These are phyloP conservation scores for Ilyonectria mors-panacis DNA, from an alignment of 2,329 filamentous ascomycete species.

Conservation along the genomic window DNA sequence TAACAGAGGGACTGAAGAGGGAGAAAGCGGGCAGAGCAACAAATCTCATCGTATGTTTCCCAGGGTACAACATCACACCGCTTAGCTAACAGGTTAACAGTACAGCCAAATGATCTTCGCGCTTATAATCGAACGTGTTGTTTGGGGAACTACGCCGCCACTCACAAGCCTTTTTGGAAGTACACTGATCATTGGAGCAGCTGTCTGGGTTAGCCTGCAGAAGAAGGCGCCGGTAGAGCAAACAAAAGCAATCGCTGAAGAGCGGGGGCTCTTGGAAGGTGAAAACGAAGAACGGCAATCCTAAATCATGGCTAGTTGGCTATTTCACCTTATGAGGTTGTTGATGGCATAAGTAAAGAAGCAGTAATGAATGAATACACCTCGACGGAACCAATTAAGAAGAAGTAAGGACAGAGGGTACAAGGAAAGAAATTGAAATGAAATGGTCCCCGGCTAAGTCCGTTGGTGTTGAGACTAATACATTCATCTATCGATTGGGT, in stretches of 20 bases:
- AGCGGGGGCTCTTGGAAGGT: conserved; percentile 49
- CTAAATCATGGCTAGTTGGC: no score
- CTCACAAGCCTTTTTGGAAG: conserved; percentile 57
- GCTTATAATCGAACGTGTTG: conserved; percentile 56
- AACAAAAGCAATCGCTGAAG: conserved; percentile 47
- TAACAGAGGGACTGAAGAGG: conserved; percentile 80
- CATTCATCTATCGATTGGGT: no score
- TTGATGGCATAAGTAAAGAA: no score
- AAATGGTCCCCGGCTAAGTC: no score
- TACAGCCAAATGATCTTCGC: conserved; percentile 54
- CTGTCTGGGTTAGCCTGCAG: conserved; percentile 60
- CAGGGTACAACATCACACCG: rapidly evolving
- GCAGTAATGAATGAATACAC: no score
- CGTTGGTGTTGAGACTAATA: no score
- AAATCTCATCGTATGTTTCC: conserved; percentile 49
- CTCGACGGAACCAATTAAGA: no score
- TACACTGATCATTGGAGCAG: conserved; percentile 57
- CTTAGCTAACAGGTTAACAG: conserved; percentile 45
- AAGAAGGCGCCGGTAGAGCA: conserved; percentile 51
- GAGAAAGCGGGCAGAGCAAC: conserved; percentile 66
- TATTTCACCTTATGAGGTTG: no score
- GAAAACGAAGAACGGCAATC: conserved; percentile 16
- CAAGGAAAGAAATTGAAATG: no score
- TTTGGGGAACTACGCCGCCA: conserved; percentile 61
- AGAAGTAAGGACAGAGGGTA: no score